Evolutionary conservation across 768 basidiomycete species (phyloP), one percentile per base, ranked within the genome.

Genomic region (Lactarius tabidus): DNA sequence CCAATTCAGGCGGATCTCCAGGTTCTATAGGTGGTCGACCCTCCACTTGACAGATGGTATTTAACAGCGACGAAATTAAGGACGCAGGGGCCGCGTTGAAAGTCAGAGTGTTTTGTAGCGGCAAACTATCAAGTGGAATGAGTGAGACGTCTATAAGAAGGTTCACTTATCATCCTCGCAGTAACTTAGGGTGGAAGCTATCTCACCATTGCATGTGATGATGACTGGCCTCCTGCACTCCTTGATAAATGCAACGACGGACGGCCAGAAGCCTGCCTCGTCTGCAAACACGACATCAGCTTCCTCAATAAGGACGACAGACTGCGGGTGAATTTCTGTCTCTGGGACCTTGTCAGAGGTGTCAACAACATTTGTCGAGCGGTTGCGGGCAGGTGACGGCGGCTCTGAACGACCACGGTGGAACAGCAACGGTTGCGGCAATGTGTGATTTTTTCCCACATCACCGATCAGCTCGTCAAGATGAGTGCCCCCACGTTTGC

Each of bases 221-320:
- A 99, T 83, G 48, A 99, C 89, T 7, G 97, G 96, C 62, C 97
- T 80, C 70, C 84, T 86, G 69, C 93, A 93, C 20, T 90, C 83
- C 66, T 83, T 85, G 72, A 98, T 94, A 65, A 99, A 82, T 62
- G 85, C 82, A 10, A 89, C 80, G 31, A 98, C 84, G 2, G 89
- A 84, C 18, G 88, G 81, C 93, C 93, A 96, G 75, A 95, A 98
- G 68, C 86, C 88, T 36, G 75, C 73, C 77, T 95, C 97, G 57
- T 94, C 91, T 66, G 85, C 86, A 78, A 88, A 99, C 55, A 98
- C 78, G 48, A 98, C 85, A 75, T 99, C 97, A 8, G 93, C 96
- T 73, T 99, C 97, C 75, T 99, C 97, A 17, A 99, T 76, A 43
- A 99, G 80, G 66, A 98, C 90, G 59, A 96, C 74, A 0, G 93